A percentile compares a stretch with the other conserved stretches of the same genome.
Evolutionary conservation across 2,329 filamentous ascomycete genomes (phyloP).

Genomic region (Pseudogymnoascus sp.): DNA sequence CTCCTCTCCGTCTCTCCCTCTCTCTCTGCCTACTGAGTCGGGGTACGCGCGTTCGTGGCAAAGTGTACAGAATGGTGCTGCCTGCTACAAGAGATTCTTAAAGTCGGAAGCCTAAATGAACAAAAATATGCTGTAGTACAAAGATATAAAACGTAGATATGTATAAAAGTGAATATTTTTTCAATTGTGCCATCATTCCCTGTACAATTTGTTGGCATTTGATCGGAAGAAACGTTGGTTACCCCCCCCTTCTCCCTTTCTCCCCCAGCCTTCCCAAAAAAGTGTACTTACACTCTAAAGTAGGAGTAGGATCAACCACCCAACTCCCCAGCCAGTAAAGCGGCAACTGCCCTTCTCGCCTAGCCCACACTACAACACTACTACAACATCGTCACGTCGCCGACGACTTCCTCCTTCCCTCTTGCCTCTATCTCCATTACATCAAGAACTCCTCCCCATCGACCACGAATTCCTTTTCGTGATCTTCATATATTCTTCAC

Average conservation of each 20-base stretch:
- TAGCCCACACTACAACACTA: conserved; percentile 16
- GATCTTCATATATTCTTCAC: conserved; percentile 25
- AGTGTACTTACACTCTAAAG: background rate
- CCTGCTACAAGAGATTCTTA: background rate
- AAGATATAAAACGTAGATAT: conserved; percentile 6
- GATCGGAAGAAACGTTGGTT: background rate
- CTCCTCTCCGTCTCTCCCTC: no score
- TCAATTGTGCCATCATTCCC: background rate
- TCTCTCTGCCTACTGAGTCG: background rate
- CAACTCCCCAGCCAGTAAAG: conserved; percentile 12
- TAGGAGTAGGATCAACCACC: conserved; percentile 5
- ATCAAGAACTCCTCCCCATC: conserved; percentile 21
- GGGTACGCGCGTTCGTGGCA: conserved; percentile 10
- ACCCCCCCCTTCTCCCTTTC: background rate
- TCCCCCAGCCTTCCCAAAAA: conserved; percentile 8
- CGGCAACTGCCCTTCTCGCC: conserved; percentile 15
- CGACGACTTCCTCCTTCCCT: conserved; percentile 18
- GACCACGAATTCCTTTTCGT: conserved; percentile 28
- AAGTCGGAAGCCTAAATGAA: conserved; percentile 4
- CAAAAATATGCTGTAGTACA: background rate
- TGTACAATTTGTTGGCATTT: conserved; percentile 6
- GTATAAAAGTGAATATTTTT: background rate
- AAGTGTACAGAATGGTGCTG: background rate
- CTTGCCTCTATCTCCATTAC: conserved; percentile 14
- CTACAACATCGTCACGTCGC: conserved; percentile 15